Evolutionary conservation across 2,329 filamentous ascomycete species (phyloP).

Genomic region (Exophiala sp.): DNA sequence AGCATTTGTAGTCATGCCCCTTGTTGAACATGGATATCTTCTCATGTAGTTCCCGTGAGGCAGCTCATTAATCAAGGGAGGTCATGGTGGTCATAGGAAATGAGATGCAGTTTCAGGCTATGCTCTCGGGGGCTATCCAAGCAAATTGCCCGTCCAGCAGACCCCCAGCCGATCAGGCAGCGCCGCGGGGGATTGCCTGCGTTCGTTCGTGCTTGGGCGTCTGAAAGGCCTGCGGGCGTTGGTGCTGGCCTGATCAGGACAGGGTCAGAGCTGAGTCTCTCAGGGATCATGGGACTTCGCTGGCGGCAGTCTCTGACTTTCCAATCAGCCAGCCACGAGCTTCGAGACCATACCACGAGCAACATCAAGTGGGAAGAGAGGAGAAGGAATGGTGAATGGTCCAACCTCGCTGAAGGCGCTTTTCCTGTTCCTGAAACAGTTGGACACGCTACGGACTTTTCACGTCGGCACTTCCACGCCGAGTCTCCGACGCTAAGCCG

Average conservation of each 20-base stretch:
- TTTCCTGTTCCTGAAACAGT: constrained; percentile 12
- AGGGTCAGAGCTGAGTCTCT: background rate
- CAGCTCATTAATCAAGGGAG: background rate
- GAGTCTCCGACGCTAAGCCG: background rate
- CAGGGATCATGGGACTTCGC: background rate
- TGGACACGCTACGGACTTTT: constrained; percentile 1
- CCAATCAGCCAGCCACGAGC: background rate
- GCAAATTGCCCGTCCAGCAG: background rate
- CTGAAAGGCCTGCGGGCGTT: background rate
- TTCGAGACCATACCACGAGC: background rate
- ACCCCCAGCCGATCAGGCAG: background rate
- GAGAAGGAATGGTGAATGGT: background rate
- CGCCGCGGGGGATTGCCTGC: background rate
- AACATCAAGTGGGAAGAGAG: background rate
- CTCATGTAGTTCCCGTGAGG: no score
- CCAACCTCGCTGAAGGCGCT: background rate
- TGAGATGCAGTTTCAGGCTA: constrained; percentile 1
- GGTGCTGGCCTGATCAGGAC: background rate
- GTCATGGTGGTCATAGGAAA: background rate
- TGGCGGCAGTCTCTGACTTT: background rate
- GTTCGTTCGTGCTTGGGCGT: background rate
- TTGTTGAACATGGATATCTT: no score
- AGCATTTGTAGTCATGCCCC: no score
- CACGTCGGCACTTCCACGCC: background rate
- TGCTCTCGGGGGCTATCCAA: no score